These are phyloP conservation scores for Trypanosoma congolense DNA, from an alignment of 208 protist genomes.

Conservation along the genomic window DNA sequence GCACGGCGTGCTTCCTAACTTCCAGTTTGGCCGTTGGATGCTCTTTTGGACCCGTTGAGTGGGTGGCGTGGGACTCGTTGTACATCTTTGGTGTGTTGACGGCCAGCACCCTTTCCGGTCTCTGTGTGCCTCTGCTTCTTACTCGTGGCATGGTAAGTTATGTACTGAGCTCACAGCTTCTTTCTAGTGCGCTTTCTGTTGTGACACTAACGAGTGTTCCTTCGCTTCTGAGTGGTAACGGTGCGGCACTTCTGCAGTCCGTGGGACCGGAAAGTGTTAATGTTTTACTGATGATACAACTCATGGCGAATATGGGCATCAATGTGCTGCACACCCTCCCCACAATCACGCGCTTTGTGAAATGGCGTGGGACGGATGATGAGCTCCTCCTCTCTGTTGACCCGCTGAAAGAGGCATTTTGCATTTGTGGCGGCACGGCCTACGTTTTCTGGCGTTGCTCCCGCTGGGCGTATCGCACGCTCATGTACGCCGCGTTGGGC, in stretches of 20 bases:
- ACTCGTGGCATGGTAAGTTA: conserved; percentile 85
- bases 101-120: conserved; percentile 64
- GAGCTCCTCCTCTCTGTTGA: conserved; percentile 32
- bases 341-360: conserved; percentile 47
- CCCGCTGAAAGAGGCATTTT: conserved; percentile 52
- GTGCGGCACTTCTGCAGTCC: conserved; percentile 35
- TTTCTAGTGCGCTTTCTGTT: conserved; percentile 54
- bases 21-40: conserved; percentile 54
- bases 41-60: conserved; percentile 66
- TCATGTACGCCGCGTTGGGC: conserved; percentile 31
- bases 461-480: conserved; percentile 24
- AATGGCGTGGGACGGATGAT: conserved; percentile 31
- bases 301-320: conserved; percentile 56
- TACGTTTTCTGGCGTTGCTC: conserved; percentile 65
- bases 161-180: conserved; percentile 61
- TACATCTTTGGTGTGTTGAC: conserved; percentile 39
- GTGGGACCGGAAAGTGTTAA: conserved; percentile 62
- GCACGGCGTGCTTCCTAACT: conserved; percentile 37
- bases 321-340: conserved; percentile 71
- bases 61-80: conserved; percentile 68
- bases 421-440: conserved; percentile 51
- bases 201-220: conserved; percentile 44
- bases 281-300: conserved; percentile 66
- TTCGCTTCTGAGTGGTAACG: conserved; percentile 9
- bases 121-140: conserved; percentile 67